A percentile compares a stretch with the other conserved stretches of the same genome.
These are phyloP conservation scores for Aspergillus sp. DNA, from an alignment of 2,329 filamentous ascomycete genomes.

Conservation along the genomic window DNA sequence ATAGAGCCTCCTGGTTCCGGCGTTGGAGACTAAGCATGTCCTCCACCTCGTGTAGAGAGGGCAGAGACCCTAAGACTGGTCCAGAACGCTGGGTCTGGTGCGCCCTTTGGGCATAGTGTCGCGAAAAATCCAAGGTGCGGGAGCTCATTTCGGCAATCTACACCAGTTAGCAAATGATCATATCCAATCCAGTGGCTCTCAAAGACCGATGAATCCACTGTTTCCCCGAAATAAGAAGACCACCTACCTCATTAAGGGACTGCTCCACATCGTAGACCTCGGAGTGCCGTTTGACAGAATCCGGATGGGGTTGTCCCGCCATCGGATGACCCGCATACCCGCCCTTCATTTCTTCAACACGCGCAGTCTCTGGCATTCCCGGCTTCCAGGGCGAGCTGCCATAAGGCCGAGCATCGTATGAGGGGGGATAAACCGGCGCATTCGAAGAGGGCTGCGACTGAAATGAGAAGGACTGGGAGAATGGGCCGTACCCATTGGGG, in stretches of 20 bases:
- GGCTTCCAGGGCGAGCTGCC: slow-evolving; percentile 29
- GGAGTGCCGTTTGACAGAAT: slow-evolving; percentile 62
- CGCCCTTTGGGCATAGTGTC: slow-evolving; percentile 41
- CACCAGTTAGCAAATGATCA: slow-evolving; percentile 16
- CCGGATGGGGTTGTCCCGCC: slow-evolving; percentile 36
- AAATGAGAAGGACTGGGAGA: slow-evolving; percentile 31
- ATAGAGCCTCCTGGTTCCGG: slow-evolving; percentile 50
- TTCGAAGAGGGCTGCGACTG: slow-evolving; percentile 32
- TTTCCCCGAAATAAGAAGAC: slow-evolving; percentile 3
- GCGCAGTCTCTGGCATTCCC: slow-evolving; percentile 22
- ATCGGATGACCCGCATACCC: slow-evolving; percentile 27
- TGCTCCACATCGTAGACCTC: slow-evolving; percentile 61
- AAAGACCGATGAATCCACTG: neutral
- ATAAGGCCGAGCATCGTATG: slow-evolving; percentile 35
- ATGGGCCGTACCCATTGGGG: slow-evolving; percentile 36
- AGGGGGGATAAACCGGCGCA: slow-evolving; percentile 31
- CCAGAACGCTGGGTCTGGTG: slow-evolving; percentile 48
- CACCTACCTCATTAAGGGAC: slow-evolving; percentile 48
- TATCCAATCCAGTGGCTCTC: neutral
- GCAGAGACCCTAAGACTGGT: slow-evolving; percentile 43
- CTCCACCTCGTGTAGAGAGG: slow-evolving; percentile 46
- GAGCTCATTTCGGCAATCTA: slow-evolving; percentile 48
- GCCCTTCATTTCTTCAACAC: slow-evolving; percentile 38
- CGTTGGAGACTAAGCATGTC: slow-evolving; percentile 47
- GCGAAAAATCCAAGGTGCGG: slow-evolving; percentile 46